Conservation (phyloP, 495 filamentous ascomycete genomes). For the Thozetella sp. region DNA sequence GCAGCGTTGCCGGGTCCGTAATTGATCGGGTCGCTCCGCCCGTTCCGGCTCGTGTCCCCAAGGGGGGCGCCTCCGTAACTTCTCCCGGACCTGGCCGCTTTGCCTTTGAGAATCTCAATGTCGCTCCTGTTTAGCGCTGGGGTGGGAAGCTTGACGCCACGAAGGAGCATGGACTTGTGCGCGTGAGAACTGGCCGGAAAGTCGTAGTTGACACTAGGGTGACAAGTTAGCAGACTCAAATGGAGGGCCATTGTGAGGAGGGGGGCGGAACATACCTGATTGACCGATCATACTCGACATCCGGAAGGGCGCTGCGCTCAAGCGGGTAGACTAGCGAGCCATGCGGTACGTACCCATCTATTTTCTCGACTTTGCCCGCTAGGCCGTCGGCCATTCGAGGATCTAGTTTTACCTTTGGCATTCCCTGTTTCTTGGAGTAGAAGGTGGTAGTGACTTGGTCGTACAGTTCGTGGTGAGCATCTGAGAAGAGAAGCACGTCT, state of each 20-base stretch:
- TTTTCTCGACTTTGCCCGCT: conserved; percentile 78
- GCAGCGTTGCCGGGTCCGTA: conserved; percentile 33
- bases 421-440: conserved; percentile 84
- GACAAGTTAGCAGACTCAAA: conserved; percentile 13
- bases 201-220: conserved; percentile 76
- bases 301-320: conserved; percentile 65
- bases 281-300: conserved; percentile 80
- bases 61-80: conserved; percentile 43
- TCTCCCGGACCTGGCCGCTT: conserved; percentile 60
- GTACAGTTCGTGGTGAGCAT: conserved; percentile 74
- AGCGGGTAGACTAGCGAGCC: conserved; percentile 61
- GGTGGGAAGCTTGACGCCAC: conserved; percentile 71
- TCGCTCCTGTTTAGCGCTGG: conserved; percentile 75
- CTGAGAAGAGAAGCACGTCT: conserved; percentile 83
- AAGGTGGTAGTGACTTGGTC: conserved; percentile 78
- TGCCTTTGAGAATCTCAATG: conserved; percentile 65
- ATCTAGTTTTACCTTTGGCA: conserved; percentile 67
- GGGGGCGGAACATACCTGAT: conserved; percentile 63
- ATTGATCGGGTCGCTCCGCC: conserved; percentile 36
- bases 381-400: conserved; percentile 74
- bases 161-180: conserved; percentile 94
- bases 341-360: conserved; percentile 79
- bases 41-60: conserved; percentile 22
- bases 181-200: conserved; percentile 69
- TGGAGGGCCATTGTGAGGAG: background rate